Conservation (phyloP, 805 yeast genomes). For the Metschnikowia sp. region DNA sequence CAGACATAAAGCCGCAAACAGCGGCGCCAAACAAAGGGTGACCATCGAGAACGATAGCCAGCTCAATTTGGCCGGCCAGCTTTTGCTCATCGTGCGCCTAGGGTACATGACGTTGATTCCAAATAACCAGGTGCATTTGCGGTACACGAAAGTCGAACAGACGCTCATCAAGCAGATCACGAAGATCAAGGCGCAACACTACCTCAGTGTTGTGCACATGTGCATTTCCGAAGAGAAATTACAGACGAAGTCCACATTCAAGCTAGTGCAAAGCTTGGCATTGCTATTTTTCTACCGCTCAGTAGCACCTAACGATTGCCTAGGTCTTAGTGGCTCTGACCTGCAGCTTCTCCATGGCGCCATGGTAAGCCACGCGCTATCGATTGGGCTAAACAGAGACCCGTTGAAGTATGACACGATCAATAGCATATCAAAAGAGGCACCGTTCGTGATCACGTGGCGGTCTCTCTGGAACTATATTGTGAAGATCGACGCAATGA, state of each 20-base stretch:
- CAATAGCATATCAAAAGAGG: slow-evolving; percentile 28
- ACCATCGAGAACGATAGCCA: slow-evolving; percentile 30
- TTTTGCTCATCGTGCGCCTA: slow-evolving; percentile 28
- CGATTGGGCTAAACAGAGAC: slow-evolving; percentile 41
- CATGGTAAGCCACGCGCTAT: slow-evolving; percentile 35
- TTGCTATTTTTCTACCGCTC: slow-evolving; percentile 32
- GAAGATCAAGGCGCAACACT: slow-evolving; percentile 25
- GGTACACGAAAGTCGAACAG: slow-evolving; percentile 26
- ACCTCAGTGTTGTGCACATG: slow-evolving; percentile 28
- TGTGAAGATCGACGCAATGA: slow-evolving; percentile 27
- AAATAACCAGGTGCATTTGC: slow-evolving; percentile 27
- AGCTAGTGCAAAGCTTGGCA: slow-evolving; percentile 33
- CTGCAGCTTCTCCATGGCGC: slow-evolving; percentile 37
- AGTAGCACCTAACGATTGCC: slow-evolving; percentile 41
- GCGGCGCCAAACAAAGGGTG: slow-evolving; percentile 20
- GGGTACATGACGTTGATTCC: slow-evolving; percentile 40
- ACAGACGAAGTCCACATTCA: slow-evolving; percentile 30
- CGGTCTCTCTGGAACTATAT: slow-evolving; percentile 36
- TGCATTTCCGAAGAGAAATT: slow-evolving; percentile 33
- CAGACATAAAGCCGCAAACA: slow-evolving; percentile 9
- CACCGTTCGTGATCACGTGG: slow-evolving; percentile 30
- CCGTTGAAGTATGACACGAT: slow-evolving; percentile 31
- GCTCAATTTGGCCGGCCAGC: slow-evolving; percentile 28
- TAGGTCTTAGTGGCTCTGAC: slow-evolving; percentile 40
- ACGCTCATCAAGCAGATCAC: slow-evolving; percentile 30